phyloP scores from a whole-genome alignment of 1,284 basidiomycete genomes.

The Trichosporon sp. region DNA sequence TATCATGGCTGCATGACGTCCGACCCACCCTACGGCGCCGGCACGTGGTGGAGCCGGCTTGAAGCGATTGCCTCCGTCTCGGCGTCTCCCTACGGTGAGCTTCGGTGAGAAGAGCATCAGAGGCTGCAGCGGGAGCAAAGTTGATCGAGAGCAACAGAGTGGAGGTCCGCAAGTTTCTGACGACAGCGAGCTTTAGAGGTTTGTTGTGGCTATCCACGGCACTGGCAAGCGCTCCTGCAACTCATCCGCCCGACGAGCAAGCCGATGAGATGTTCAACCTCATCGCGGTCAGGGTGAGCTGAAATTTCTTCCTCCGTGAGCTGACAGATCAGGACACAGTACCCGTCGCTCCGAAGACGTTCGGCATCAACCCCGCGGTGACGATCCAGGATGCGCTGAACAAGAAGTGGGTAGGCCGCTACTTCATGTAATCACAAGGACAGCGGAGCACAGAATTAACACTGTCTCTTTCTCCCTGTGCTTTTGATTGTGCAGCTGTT shows the following conservation, averaged over 20 bases:
- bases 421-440: no score
- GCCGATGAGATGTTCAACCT: constrained; percentile 40
- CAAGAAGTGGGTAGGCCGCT: constrained; percentile 37
- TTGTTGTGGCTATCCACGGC: not conserved
- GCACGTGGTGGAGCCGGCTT: not conserved
- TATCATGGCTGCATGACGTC: not conserved
- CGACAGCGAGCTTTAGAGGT: not conserved
- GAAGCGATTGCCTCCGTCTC: no score
- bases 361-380: constrained; percentile 36
- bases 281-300: constrained; percentile 36
- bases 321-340: constrained; percentile 43
- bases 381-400: constrained; percentile 46
- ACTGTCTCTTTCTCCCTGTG: no score
- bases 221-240: no score
- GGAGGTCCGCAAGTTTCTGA: constrained; percentile 4
- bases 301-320: not conserved
- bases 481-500: not conserved
- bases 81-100: no score
- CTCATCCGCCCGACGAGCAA: constrained; percentile 13
- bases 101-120: no score
- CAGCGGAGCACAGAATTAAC: no score
- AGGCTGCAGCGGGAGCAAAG: constrained; percentile 2
- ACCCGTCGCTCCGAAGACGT: constrained; percentile 45
- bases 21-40: not conserved
- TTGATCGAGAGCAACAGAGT: not conserved